Base-by-base conservation (phyloP, 768 basidiomycete genomes). In the Tulasnella calospora region DNA sequence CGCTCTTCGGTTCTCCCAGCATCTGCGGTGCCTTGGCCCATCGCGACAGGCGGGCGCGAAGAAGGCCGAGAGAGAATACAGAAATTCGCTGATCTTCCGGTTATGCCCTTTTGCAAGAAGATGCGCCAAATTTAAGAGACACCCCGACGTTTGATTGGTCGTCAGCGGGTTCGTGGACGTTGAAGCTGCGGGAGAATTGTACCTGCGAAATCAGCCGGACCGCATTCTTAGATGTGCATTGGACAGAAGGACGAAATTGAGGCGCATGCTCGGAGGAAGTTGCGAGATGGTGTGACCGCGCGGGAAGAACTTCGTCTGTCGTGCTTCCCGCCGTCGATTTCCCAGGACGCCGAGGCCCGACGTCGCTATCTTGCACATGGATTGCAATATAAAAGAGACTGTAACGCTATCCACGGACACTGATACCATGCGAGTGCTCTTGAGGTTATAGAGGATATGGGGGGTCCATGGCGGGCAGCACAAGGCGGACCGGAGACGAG, bases 261-360 rank as follows among this genome's bases (percentile, higher is more conserved):
- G 71, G 71, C 71, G 71, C 71, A 72, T 72, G 71, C 71, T 72
- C 71, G 71, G 71, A 46, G 44, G 71, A 72, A 72, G 71, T 72
- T 67, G 61, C 61, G 15, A 67, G 33, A 67, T 17, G 55, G 61
- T 67, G 61, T 27, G 61, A 67, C 61, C 61, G 61, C 61, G 61
- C 61, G 61, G 27, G 61, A 33, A 67, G 30, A 33, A 40, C 33
- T 27, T 67, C 61, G 33, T 30, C 61, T 51, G 15, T 51, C 27
- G 17, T 17, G 61, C 61, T 67, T 67, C 61, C 55, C 23, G 55
- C 55, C 61, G 7, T 33, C 27, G 61, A 67, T 33, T 67, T 67
- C 61, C 61, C 61, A 67, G 61, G 61, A 67, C 61, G 21, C 61
- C 27, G 13, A 67, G 3, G 61, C 30, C 33, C 61, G 33, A 33